Evolutionary conservation across 441 rosid species (phyloP).

Genomic region (Gossypium armourianum): DNA sequence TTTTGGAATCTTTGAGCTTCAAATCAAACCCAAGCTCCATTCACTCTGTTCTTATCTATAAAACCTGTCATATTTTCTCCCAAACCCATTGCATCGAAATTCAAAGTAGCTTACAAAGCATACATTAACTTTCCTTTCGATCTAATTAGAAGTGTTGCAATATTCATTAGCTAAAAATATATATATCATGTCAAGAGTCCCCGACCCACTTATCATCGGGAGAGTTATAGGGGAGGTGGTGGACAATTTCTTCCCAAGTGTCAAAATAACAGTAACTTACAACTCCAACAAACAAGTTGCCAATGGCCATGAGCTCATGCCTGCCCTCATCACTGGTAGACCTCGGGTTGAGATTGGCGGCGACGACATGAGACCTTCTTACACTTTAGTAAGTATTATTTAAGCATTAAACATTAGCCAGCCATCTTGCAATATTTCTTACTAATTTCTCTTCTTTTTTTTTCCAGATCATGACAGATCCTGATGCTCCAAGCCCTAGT

Average conservation of each 20-base stretch:
- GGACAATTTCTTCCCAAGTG: conserved; percentile 42
- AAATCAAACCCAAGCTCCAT: conserved; percentile 15
- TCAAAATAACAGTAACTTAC: conserved; percentile 37
- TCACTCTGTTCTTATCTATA: conserved; percentile 22
- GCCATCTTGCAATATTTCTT: not conserved
- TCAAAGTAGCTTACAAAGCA: not conserved
- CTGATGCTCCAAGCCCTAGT: conserved; percentile 70
- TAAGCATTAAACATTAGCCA: not conserved
- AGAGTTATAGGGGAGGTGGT: conserved; percentile 57
- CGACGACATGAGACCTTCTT: conserved; percentile 50
- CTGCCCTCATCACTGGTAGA: conserved; percentile 28
- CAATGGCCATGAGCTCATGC: conserved; percentile 52
- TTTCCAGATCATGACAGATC: conserved; percentile 50
- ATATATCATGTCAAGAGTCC: conserved; percentile 33
- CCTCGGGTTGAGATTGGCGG: conserved; percentile 59
- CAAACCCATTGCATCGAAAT: not conserved
- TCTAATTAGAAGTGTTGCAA: not conserved
- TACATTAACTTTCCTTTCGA: not conserved
- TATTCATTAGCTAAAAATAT: not conserved
- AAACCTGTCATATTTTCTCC: conserved; percentile 12
- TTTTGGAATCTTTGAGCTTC: conserved; percentile 26
- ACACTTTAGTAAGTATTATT: conserved; percentile 36
- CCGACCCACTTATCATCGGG: conserved; percentile 48
- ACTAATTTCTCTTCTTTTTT: not conserved
- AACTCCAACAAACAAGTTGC: conserved; percentile 42